Evolutionary conservation across 2,329 filamentous ascomycete species (phyloP).

Genomic region (Sporothrix brunneoviolacea): DNA sequence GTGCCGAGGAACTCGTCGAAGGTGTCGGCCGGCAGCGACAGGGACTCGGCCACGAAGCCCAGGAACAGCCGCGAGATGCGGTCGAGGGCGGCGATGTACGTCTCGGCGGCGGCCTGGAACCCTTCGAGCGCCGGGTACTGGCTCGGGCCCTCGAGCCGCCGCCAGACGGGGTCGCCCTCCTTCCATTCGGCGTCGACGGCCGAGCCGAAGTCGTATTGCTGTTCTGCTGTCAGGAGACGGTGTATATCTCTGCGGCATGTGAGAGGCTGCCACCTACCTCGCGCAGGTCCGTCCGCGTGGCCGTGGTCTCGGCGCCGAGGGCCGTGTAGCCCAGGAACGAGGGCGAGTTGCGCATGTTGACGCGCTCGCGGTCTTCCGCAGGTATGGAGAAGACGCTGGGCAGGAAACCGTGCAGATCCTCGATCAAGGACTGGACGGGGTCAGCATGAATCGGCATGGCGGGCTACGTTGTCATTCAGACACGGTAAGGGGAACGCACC

Average conservation of each 20-base stretch:
- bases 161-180: constrained; percentile 29
- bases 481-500: too few relatives aligned
- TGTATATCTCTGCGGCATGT: too few relatives aligned
- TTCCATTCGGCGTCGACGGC: too few relatives aligned
- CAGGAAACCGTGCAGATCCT: constrained; percentile 32
- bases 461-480: too few relatives aligned
- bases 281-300: constrained; percentile 42
- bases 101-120: constrained; percentile 32
- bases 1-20: constrained; percentile 48
- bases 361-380: constrained; percentile 29
- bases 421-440: constrained; percentile 27
- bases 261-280: too few relatives aligned
- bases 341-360: constrained; percentile 46
- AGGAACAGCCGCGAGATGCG: constrained; percentile 46
- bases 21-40: constrained; percentile 40
- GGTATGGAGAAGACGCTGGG: constrained; percentile 38
- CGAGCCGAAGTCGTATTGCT: constrained; percentile 52
- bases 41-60: constrained; percentile 47
- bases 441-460: too few relatives aligned
- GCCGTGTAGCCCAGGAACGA: constrained; percentile 56
- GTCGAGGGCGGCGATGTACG: constrained; percentile 47
- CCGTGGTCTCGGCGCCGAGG: constrained; percentile 49
- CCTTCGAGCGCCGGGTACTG: constrained; percentile 25
- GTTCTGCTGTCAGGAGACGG: too few relatives aligned
- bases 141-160: constrained; percentile 40